A percentile compares a stretch with the other conserved stretches of the same genome.
These are phyloP conservation scores for Epichloe brachyelytri DNA, from an alignment of 2,329 filamentous ascomycete genomes.

Conservation along the genomic window DNA sequence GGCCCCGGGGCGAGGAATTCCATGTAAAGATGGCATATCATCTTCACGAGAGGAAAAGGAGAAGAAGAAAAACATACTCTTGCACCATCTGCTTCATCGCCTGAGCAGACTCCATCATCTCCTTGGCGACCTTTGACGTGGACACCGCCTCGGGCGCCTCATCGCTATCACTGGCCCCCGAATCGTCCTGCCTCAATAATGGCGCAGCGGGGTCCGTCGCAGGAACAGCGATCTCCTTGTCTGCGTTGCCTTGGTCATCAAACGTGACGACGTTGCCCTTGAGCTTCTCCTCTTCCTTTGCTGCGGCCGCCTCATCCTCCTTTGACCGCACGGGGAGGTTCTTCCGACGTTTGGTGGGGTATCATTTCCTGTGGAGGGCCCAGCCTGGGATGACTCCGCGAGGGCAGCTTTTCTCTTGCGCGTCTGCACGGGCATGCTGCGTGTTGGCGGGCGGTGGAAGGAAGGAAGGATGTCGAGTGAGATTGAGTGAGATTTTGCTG, in stretches of 20 bases:
- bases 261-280: conserved; percentile 22
- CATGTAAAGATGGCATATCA: not conserved
- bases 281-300: conserved; percentile 3
- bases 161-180: conserved; percentile 32
- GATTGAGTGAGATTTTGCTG: too few species aligned
- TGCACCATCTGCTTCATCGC: conserved; percentile 36
- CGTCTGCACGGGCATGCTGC: conserved; percentile 10
- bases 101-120: conserved; percentile 32
- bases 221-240: conserved; percentile 6
- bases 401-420: conserved; percentile 20
- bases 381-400: conserved; percentile 4
- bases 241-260: conserved; percentile 20
- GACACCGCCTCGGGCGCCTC: conserved; percentile 48
- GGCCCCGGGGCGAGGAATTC: accelerated
- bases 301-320: conserved; percentile 13
- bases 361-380: not conserved
- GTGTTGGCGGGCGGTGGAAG: not conserved
- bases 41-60: not conserved
- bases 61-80: conserved; percentile 28
- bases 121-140: conserved; percentile 32
- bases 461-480: too few species aligned
- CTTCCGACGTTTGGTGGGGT: conserved; percentile 9
- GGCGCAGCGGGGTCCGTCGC: conserved; percentile 5
- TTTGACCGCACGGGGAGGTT: conserved; percentile 24
- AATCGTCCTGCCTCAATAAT: conserved; percentile 12